Evolutionary conservation across 2,329 filamentous ascomycete genomes (phyloP).

Genomic region (Fusarium hainanense): DNA sequence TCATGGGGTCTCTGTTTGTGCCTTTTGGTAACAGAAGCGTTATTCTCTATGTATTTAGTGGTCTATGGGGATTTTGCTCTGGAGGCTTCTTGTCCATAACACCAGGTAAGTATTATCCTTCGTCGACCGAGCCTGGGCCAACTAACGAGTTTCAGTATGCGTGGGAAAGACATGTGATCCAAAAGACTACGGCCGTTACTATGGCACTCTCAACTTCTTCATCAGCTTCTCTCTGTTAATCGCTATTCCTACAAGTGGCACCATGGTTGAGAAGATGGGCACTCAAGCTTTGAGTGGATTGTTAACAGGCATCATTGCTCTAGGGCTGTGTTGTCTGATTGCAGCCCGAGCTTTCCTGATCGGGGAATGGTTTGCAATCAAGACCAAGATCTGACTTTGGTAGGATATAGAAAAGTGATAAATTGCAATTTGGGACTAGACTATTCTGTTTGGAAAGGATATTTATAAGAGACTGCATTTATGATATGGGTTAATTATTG

Average conservation of each 20-base stretch:
- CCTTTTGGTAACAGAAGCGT: constrained; percentile 1
- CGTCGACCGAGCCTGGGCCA: too few relatives aligned
- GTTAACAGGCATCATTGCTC: constrained; percentile 1
- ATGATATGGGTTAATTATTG: background rate
- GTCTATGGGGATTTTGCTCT: background rate
- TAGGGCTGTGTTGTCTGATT: background rate
- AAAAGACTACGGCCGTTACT: constrained; percentile 19
- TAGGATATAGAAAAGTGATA: background rate
- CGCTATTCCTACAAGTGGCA: constrained; percentile 9
- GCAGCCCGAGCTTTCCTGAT: constrained; percentile 1
- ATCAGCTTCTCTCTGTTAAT: constrained; percentile 11
- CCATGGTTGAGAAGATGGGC: constrained; percentile 14
- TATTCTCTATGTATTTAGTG: constrained; percentile 2
- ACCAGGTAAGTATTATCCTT: background rate
- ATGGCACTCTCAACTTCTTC: constrained; percentile 13
- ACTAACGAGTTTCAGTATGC: background rate
- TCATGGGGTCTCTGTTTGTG: constrained; percentile 5
- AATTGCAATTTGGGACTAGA: too few relatives aligned
- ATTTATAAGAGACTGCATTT: fast-evolving
- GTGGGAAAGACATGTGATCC: constrained; percentile 15
- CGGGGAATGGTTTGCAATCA: constrained; percentile 7
- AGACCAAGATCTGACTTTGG: background rate
- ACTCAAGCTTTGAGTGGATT: constrained; percentile 12
- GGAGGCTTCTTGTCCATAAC: background rate
- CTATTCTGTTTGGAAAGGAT: fast-evolving